A percentile compares a stretch with the other conserved stretches of the same genome.
Evolutionary conservation across 441 rosid genomes (phyloP).

Genomic region (Corymbia calophylla): DNA sequence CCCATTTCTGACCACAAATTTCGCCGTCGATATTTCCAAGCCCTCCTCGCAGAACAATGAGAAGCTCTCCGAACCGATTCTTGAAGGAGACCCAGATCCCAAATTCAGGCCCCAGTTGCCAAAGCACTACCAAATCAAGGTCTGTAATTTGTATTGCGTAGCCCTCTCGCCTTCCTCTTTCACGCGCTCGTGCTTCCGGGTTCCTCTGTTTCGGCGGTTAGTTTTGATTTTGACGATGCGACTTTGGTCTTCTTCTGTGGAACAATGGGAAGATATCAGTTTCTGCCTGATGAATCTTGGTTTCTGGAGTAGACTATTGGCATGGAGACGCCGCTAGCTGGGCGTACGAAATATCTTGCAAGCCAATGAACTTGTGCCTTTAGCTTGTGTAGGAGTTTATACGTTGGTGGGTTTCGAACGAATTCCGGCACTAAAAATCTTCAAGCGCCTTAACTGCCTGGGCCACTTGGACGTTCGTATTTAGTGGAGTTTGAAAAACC

Average conservation of each 20-base stretch:
- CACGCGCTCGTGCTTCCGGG: too few relatives aligned
- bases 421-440: not conserved
- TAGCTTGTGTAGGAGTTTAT: not conserved
- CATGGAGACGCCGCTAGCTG: not conserved
- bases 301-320: not conserved
- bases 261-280: not conserved
- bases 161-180: not conserved
- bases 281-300: not conserved
- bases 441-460: not conserved
- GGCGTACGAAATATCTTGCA: not conserved
- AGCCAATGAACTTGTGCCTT: not conserved
- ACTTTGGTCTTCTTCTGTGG: not conserved
- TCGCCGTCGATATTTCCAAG: not conserved
- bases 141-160: not conserved
- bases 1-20: slow-evolving; percentile 7
- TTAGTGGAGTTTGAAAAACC: not conserved
- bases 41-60: not conserved
- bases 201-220: not conserved
- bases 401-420: not conserved
- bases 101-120: slow-evolving; percentile 41
- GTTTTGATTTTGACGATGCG: not conserved
- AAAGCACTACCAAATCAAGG: slow-evolving; percentile 74
- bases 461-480: not conserved
- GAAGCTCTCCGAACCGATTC: not conserved
- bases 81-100: slow-evolving; percentile 14